These are phyloP conservation scores for Nakaseomyces delphensis DNA, from an alignment of 1,139 yeast genomes.

Conservation along the genomic window DNA sequence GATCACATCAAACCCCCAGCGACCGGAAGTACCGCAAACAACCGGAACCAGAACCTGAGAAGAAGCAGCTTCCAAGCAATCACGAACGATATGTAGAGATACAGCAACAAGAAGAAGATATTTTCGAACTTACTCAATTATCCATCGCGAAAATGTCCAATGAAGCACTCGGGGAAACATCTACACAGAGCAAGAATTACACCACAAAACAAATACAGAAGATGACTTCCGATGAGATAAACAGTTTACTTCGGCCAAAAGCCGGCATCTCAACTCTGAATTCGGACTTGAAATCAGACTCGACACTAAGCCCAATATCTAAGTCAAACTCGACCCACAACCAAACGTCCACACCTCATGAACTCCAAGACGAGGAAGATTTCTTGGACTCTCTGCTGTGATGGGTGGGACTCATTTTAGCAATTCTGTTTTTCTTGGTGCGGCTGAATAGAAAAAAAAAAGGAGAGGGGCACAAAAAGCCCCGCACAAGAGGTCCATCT, in stretches of 20 bases:
- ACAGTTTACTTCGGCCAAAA: neutral
- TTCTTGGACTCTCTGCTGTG: conserved; percentile 22
- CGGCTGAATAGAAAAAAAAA: neutral
- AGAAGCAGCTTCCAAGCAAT: conserved; percentile 15
- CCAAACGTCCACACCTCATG: conserved; percentile 5
- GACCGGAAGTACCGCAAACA: conserved; percentile 25
- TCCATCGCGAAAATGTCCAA: no score
- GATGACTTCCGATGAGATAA: conserved; percentile 6
- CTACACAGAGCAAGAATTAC: conserved; percentile 5
- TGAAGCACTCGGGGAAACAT: no score
- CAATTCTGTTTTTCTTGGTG: neutral
- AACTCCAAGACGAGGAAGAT: conserved; percentile 22
- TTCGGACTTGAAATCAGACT: no score
- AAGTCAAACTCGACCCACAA: no score
- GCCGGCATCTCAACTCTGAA: no score
- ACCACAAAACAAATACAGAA: neutral
- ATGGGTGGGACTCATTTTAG: neutral
- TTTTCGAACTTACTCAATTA: conserved; percentile 7
- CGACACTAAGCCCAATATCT: no score
- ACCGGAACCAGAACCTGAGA: conserved; percentile 10
- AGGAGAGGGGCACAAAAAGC: no score
- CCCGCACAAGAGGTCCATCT: neutral
- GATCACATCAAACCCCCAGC: conserved; percentile 29
- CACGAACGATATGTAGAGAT: conserved; percentile 22
- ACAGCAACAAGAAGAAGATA: conserved; percentile 8